A percentile compares a stretch with the other conserved stretches of the same genome.
These are phyloP conservation scores for Eutrema yunnanense DNA, from an alignment of 345 rosid genomes.

Conservation along the genomic window DNA sequence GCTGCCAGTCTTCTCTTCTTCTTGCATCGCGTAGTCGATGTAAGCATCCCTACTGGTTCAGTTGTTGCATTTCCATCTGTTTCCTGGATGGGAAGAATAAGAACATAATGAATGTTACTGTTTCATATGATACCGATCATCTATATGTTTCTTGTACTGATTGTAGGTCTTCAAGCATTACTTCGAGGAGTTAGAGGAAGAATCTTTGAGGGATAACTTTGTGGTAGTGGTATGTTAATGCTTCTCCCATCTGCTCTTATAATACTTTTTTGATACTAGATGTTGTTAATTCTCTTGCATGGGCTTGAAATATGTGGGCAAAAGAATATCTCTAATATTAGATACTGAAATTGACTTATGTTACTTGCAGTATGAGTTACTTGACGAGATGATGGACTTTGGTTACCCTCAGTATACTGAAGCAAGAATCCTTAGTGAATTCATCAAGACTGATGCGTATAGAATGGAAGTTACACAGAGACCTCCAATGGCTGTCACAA, in stretches of 20 bases:
- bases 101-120: background rate
- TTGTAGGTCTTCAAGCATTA: conserved; percentile 85
- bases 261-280: background rate
- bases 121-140: background rate
- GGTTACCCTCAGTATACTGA: conserved; percentile 81
- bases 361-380: conserved; percentile 70
- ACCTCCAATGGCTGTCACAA: conserved; percentile 89
- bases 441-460: conserved; percentile 82
- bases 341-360: conserved; percentile 10
- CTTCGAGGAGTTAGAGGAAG: conserved; percentile 95
- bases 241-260: conserved; percentile 1
- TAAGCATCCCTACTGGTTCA: conserved; percentile 31
- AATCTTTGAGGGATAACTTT: conserved; percentile 93
- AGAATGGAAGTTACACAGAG: conserved; percentile 79
- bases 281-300: background rate
- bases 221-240: conserved; percentile 80
- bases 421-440: conserved; percentile 74
- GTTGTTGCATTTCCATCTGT: background rate
- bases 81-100: background rate
- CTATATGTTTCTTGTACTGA: background rate
- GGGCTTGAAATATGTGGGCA: background rate
- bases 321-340: background rate
- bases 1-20: conserved; percentile 90
- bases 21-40: conserved; percentile 91
- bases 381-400: conserved; percentile 88